Evolutionary conservation across 1,284 basidiomycete species (phyloP), one percentile per base, ranked within the genome.

Genomic region (Jaminaea rosea): DNA sequence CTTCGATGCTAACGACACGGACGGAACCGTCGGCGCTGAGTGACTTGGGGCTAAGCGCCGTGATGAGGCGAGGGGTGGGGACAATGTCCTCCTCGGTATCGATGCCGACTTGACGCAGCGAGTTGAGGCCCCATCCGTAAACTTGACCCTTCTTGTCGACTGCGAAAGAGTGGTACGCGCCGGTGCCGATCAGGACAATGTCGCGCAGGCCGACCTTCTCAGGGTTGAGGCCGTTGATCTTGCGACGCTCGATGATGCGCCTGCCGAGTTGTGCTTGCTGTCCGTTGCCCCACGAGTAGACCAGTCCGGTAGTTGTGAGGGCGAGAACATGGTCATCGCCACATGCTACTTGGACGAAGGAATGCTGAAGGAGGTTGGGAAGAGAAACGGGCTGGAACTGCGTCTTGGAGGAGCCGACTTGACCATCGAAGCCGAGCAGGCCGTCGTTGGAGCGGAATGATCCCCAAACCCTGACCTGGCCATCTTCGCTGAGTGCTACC

Each of bases 101-200:
- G 7, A 82, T 78, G 29, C 85, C 86, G 0, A 81, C 81, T 73
- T 88, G 85, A 26, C 81, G 80, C 73, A 81, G 81, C 34, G 80
- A 84, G 76, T 96, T 94, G 56, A 92, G 78, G 23, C 91, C 91
- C 91, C 91, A 96, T 2, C 83, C 88, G 80, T 83, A 93, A 3
- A 91, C 86, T 46, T 81, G 81, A 32, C 89, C 91, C 21, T 79
- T 77, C 58, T 84, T 81, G 73, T 90, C 85, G 56, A 94, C 83
- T 3, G 90, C 91, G 65, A 93, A 94, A 0, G 88, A 90, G 72
- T 88, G 86, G 75, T 84, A 87, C 39, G 81, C 80, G 8, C 91
- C 90, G 0, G 87, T 81, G 6, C 87, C 89, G 58, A 94, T 78
- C 39, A 78, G 78, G 17, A 84, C 83, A 46, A 88, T 86, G 66